phyloP scores from a whole-genome alignment of 176 grass and related monocot genomes.

The Stipa capillata region DNA sequence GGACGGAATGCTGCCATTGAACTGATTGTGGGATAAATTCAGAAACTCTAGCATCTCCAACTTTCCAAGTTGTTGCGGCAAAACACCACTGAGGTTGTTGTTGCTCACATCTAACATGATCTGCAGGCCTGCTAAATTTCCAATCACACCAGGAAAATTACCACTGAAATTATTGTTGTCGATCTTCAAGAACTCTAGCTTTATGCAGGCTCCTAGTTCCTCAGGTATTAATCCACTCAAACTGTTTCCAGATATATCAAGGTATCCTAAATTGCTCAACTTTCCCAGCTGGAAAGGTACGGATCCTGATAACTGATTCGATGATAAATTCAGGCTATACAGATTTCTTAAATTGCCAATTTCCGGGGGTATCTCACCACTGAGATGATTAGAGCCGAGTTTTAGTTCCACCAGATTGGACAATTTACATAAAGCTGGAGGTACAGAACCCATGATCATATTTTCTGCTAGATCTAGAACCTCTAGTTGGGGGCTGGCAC shows the following conservation, averaged over 20 bases:
- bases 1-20: neutral
- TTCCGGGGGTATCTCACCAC: too few relatives aligned
- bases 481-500: neutral
- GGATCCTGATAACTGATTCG: neutral
- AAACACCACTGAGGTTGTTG: slow-evolving; percentile 9
- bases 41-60: slow-evolving; percentile 22
- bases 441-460: too few relatives aligned
- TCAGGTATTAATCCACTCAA: neutral
- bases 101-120: slow-evolving; percentile 25
- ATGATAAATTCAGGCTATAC: neutral
- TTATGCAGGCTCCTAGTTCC: neutral
- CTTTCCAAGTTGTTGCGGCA: slow-evolving; percentile 11
- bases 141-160: slow-evolving; percentile 3
- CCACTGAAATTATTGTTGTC: neutral
- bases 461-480: too few relatives aligned
- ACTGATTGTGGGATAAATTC: slow-evolving; percentile 39
- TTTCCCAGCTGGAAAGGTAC: neutral
- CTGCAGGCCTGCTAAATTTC: slow-evolving; percentile 9
- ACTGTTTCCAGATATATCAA: neutral
- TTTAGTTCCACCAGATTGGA: too few relatives aligned
- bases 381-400: too few relatives aligned
- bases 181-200: neutral
- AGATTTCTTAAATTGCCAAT: too few relatives aligned
- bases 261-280: neutral
- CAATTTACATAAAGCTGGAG: too few relatives aligned